These are phyloP conservation scores for Boletus subcaerulescens DNA, from an alignment of 768 basidiomycete species.

Conservation along the genomic window DNA sequence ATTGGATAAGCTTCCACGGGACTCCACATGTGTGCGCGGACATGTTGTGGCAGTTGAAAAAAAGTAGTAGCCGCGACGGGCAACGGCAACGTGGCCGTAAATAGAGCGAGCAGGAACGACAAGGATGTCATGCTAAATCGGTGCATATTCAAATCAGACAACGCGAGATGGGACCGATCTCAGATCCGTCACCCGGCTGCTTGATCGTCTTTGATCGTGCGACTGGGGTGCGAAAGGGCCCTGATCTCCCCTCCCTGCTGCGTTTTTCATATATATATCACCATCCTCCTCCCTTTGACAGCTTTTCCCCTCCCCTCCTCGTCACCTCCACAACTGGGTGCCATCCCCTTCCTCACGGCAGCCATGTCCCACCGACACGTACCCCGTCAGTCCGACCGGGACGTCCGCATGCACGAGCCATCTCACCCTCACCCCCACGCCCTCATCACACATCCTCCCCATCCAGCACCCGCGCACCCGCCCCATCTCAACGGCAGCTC, in stretches of 20 bases:
- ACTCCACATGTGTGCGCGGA: slow-evolving; percentile 33
- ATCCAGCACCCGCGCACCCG: slow-evolving; percentile 31
- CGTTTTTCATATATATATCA: slow-evolving; percentile 56
- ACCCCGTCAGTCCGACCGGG: slow-evolving; percentile 57
- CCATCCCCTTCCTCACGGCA: slow-evolving; percentile 23
- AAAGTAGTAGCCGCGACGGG: slow-evolving; percentile 41
- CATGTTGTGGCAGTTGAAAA: slow-evolving; percentile 32
- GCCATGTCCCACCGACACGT: slow-evolving; percentile 61
- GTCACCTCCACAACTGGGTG: slow-evolving; percentile 31
- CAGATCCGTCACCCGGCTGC: slow-evolving; percentile 32
- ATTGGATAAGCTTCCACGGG: slow-evolving; percentile 37
- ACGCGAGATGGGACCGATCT: slow-evolving; percentile 43
- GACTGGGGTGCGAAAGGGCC: slow-evolving; percentile 43
- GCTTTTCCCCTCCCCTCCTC: slow-evolving; percentile 48
- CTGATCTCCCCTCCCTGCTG: slow-evolving; percentile 41
- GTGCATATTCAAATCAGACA: slow-evolving; percentile 39
- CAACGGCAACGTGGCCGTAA: slow-evolving; percentile 47
- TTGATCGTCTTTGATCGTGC: slow-evolving; percentile 67
- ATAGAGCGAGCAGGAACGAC: slow-evolving; percentile 43
- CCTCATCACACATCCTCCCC: slow-evolving; percentile 42
- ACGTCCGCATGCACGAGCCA: slow-evolving; percentile 63
- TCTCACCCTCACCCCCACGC: slow-evolving; percentile 41
- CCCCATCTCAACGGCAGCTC: slow-evolving; percentile 54
- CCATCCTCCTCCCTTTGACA: slow-evolving; percentile 40
- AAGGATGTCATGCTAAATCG: slow-evolving; percentile 29